Base-by-base conservation (phyloP, 108 stramenopile species). In the Asterionellopsis glacialis region DNA sequence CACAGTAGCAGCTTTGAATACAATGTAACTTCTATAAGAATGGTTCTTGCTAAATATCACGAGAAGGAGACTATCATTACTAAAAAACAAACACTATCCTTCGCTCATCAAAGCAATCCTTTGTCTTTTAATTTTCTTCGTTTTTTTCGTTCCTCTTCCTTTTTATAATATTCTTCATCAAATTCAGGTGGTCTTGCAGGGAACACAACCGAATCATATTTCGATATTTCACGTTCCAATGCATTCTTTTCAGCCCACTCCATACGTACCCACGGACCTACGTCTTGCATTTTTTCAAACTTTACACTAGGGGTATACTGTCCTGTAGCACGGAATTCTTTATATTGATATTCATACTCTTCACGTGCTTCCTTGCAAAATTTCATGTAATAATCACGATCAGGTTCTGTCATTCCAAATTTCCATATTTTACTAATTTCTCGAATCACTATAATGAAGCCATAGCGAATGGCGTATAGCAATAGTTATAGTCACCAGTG, bases 301-400 rank as follows among this genome's bases (percentile, higher is more conserved):
- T 42, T 16, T 1, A 52, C 43, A 45, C 62, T 77, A 0, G 79
- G 80, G 10, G 48, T 64, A 61, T 75, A 93, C 0, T 55, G 22
- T 13, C 87, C 88, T 11, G 92, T 93, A 13, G 92, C 88, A 11
- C 92, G 79, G 73, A 68, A 93, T 71, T 93, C 87, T 21, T 64
- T 60, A 18, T 81, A 33, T 50, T 75, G 75, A 22, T 63, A 63
- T 13, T 68, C 51, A 59, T 86, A 93, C 50, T 88, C 87, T 12
- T 61, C 61, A 14, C 60, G 64, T 4, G 84, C 87, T 52, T 90
- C 81, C 12, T 59, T 61, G 10, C 84, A 80, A 69, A 90, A 77
- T n/a, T 58, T 27, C 48, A 67, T 78, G 60, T 90, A 93, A 67
- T 85, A 83, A 16, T 62, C 69, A 6, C 84, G 68, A 11, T 76